Conservation (phyloP, 1,139 yeast species). For the Kazachstania sp. region DNA sequence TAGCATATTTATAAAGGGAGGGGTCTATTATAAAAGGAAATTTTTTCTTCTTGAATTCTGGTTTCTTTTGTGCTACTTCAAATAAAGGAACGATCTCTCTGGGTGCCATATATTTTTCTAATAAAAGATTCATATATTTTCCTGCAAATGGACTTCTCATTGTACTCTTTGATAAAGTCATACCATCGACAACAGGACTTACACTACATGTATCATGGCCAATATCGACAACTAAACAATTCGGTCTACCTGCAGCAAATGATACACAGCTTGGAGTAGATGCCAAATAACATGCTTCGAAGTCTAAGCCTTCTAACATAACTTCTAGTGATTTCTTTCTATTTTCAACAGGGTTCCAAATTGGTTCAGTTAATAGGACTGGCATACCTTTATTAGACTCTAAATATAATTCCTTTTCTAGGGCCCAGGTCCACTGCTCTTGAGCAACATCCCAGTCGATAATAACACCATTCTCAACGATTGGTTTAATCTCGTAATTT, state of each 20-base stretch:
- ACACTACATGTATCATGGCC: slow-evolving; percentile 82
- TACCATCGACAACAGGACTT: slow-evolving; percentile 91
- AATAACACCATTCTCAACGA: slow-evolving; percentile 53
- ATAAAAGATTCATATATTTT: slow-evolving; percentile 35
- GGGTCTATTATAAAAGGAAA: slow-evolving; percentile 31
- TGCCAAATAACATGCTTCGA: slow-evolving; percentile 81
- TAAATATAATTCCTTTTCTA: slow-evolving; percentile 29
- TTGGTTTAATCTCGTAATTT: slow-evolving; percentile 46
- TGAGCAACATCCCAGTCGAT: slow-evolving; percentile 70
- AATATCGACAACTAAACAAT: slow-evolving; percentile 84
- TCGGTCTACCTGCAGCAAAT: slow-evolving; percentile 89
- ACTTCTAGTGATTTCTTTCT: slow-evolving; percentile 67
- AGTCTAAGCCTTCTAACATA: slow-evolving; percentile 61
- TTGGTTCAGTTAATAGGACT: slow-evolving; percentile 29
- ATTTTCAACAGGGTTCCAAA: slow-evolving; percentile 66
- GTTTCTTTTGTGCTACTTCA: slow-evolving; percentile 26
- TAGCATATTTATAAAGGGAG: slow-evolving; percentile 23
- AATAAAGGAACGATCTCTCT: slow-evolving; percentile 29
- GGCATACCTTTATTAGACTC: slow-evolving; percentile 34
- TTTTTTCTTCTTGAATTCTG: slow-evolving; percentile 24
- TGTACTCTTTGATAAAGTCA: slow-evolving; percentile 67
- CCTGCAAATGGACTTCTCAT: slow-evolving; percentile 65
- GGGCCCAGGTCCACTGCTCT: slow-evolving; percentile 54
- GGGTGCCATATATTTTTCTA: slow-evolving; percentile 20
- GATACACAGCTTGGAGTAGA: slow-evolving; percentile 85